These are phyloP conservation scores for Protea cynaroides DNA, from an alignment of 164 flowering plant genomes.

Conservation along the genomic window DNA sequence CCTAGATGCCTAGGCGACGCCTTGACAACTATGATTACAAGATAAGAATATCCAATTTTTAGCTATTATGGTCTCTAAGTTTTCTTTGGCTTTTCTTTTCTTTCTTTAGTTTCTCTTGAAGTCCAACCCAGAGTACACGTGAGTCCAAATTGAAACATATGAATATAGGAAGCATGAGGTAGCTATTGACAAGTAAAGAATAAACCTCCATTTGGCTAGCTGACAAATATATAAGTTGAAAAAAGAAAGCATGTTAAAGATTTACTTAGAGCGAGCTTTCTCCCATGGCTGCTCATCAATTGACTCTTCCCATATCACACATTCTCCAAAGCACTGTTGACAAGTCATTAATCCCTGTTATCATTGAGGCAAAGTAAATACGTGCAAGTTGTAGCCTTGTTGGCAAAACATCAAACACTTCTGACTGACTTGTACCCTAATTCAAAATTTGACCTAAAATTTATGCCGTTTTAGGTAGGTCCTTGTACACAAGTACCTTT, in stretches of 20 bases:
- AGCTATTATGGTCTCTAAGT: not conserved
- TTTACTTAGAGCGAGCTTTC: slow-evolving; percentile 73
- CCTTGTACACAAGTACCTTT: slow-evolving; percentile 45
- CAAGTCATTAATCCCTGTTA: slow-evolving; percentile 72
- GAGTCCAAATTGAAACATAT: not conserved
- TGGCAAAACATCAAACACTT: not conserved
- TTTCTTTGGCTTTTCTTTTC: not conserved
- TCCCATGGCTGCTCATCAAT: slow-evolving; percentile 96
- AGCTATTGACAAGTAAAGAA: not conserved
- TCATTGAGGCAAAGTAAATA: not conserved
- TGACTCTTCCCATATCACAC: slow-evolving; percentile 95
- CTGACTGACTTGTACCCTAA: too few species aligned
- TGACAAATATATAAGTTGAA: not conserved
- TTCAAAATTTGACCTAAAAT: not conserved
- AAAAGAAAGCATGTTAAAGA: slow-evolving; percentile 1
- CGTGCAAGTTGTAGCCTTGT: not conserved
- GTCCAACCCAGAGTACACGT: too few species aligned
- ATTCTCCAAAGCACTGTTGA: slow-evolving; percentile 68
- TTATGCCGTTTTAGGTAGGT: too few species aligned
- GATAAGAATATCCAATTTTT: too few species aligned
- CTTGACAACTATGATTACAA: too few species aligned
- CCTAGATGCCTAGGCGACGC: too few species aligned
- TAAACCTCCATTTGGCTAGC: not conserved
- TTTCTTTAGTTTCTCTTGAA: too few species aligned
- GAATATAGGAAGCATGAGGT: not conserved